A percentile compares a stretch with the other conserved stretches of the same genome.
Conservation (phyloP, 495 filamentous ascomycete genomes). For the Hypoxylon subgilvum region DNA sequence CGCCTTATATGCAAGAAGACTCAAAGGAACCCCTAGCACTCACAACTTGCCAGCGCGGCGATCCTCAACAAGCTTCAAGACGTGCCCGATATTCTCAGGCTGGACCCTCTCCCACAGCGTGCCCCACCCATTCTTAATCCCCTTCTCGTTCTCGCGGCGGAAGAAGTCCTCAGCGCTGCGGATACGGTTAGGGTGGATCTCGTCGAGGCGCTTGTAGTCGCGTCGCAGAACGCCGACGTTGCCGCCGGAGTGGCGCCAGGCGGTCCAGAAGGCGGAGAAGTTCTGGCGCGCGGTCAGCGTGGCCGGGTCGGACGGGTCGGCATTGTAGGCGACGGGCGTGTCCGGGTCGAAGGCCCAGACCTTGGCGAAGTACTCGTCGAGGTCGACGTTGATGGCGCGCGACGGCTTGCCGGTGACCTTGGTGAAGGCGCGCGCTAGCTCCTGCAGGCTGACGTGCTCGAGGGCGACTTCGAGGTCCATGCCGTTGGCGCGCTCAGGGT, state of each 20-base stretch:
- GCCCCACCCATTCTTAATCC: conserved; percentile 34
- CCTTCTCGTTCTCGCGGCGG: conserved; percentile 49
- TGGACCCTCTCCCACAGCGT: conserved; percentile 46
- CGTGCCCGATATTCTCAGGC: conserved; percentile 34
- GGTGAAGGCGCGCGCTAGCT: conserved; percentile 57
- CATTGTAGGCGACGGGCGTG: conserved; percentile 46
- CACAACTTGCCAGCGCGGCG: conserved; percentile 39
- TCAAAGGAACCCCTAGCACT: too few species aligned
- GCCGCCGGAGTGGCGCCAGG: conserved; percentile 50
- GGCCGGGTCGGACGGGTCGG: conserved; percentile 47
- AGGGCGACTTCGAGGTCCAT: conserved; percentile 59
- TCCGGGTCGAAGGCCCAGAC: conserved; percentile 29
- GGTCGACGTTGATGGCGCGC: conserved; percentile 45
- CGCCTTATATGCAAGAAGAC: too few species aligned
- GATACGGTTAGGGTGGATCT: conserved; percentile 58
- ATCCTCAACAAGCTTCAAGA: conserved; percentile 48
- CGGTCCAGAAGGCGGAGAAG: conserved; percentile 61
- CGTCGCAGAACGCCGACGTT: conserved; percentile 50
- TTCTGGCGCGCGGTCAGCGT: conserved; percentile 57
- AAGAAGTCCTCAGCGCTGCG: conserved; percentile 59
- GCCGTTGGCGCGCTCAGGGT: conserved; percentile 54
- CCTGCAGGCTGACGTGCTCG: conserved; percentile 52
- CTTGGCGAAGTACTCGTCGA: conserved; percentile 53
- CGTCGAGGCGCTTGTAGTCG: conserved; percentile 59
- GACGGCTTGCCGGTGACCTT: conserved; percentile 61